A percentile compares a stretch with the other conserved stretches of the same genome.
Evolutionary conservation across 305 asterid species (phyloP).

Genomic region (Fraxinus floribunda): DNA sequence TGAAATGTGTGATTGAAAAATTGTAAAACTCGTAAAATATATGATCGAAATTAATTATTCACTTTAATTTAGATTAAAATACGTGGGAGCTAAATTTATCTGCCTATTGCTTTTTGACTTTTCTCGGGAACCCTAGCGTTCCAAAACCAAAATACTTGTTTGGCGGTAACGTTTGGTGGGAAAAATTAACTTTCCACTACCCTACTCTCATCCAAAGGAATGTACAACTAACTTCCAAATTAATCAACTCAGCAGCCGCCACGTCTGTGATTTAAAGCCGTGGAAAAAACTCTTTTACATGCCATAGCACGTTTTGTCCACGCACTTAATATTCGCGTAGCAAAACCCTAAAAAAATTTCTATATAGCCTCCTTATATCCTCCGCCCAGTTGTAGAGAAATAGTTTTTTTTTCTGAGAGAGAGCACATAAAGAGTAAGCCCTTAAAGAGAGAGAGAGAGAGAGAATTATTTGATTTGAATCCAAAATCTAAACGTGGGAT

Average conservation of each 20-base stretch:
- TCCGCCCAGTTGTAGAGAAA: slow-evolving; percentile 47
- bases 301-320: background rate
- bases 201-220: slow-evolving; percentile 28
- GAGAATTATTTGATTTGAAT: slow-evolving; percentile 6
- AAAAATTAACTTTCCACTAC: slow-evolving; percentile 24
- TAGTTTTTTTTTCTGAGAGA: slow-evolving; percentile 17
- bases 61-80: too few species aligned
- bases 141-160: slow-evolving; percentile 27
- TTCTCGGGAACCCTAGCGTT: background rate
- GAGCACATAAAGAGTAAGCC: slow-evolving; percentile 26
- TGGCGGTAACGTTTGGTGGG: slow-evolving; percentile 85
- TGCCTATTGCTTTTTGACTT: background rate
- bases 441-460: background rate
- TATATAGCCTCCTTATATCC: slow-evolving; percentile 25
- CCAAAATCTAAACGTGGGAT: background rate
- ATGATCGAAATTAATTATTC: too few species aligned
- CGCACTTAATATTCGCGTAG: slow-evolving; percentile 37
- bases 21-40: too few species aligned
- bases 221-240: slow-evolving; percentile 15
- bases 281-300: background rate
- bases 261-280: slow-evolving; percentile 22
- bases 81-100: too few species aligned
- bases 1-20: too few species aligned
- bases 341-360: background rate
- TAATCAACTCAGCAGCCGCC: slow-evolving; percentile 16